Evolutionary conservation across 495 filamentous ascomycete genomes (phyloP).

Genomic region (Jackrogersella multiformis): DNA sequence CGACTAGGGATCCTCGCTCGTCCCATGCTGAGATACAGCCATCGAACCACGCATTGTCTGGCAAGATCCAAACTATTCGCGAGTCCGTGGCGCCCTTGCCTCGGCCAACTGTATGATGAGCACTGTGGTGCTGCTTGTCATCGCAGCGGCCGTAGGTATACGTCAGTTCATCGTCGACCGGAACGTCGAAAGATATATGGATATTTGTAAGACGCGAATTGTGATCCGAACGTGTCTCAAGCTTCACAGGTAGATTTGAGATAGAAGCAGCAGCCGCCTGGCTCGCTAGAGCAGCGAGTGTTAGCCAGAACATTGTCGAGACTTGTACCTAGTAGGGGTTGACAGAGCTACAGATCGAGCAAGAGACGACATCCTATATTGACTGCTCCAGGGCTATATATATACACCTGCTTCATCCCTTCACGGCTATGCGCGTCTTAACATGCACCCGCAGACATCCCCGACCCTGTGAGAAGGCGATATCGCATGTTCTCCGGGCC

Average conservation of each 20-base stretch:
- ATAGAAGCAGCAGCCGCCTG: conserved; percentile 18
- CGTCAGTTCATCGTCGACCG: conserved; percentile 44
- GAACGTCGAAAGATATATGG: conserved; percentile 47
- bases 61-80: conserved; percentile 64
- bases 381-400: conserved; percentile 6
- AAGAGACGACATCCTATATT: not conserved
- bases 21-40: conserved; percentile 67
- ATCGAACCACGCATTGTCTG: conserved; percentile 50
- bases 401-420: conserved; percentile 17
- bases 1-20: conserved; percentile 48
- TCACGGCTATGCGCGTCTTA: not conserved
- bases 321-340: not conserved
- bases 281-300: conserved; percentile 28
- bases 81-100: conserved; percentile 36
- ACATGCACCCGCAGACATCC: not conserved
- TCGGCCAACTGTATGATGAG: conserved; percentile 48
- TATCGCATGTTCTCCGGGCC: conserved; percentile 16
- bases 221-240: conserved; percentile 50
- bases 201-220: conserved; percentile 57
- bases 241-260: conserved; percentile 45
- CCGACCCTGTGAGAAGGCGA: not conserved
- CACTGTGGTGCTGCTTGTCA: conserved; percentile 18
- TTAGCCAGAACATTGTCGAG: conserved; percentile 31
- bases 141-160: conserved; percentile 56
- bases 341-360: not conserved